phyloP scores from a whole-genome alignment of 1,284 basidiomycete genomes.

The Rhodotorula sp. region DNA sequence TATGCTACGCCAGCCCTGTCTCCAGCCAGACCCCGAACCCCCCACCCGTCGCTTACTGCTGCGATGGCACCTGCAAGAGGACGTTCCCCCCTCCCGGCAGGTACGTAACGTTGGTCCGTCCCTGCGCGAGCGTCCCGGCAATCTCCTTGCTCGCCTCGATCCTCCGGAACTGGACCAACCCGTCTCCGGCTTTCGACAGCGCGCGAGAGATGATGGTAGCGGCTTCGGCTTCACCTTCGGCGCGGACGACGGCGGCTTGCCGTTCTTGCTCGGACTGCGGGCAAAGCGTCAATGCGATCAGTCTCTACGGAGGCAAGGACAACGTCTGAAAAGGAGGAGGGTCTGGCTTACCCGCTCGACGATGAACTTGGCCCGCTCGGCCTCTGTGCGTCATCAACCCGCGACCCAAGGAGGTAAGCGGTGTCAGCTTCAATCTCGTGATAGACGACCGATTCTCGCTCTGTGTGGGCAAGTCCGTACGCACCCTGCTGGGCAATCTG shows the following conservation, averaged over 20 bases:
- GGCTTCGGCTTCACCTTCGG: conserved; percentile 98
- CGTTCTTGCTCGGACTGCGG: conserved; percentile 95
- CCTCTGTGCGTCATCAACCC: conserved; percentile 59
- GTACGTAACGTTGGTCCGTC: conserved; percentile 52
- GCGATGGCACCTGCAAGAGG: conserved; percentile 23
- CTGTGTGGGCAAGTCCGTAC: conserved; percentile 20
- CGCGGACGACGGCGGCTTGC: conserved; percentile 94
- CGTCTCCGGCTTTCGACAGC: conserved; percentile 91
- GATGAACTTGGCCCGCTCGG: conserved; percentile 97
- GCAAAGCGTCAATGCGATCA: too few species aligned
- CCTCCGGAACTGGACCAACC: conserved; percentile 89
- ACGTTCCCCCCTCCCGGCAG: conserved; percentile 48
- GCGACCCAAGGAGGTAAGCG: conserved; percentile 43
- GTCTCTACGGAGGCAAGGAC: neutral
- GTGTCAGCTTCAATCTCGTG: neutral
- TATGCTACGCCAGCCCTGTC: too few species aligned
- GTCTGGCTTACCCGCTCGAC: conserved; percentile 76
- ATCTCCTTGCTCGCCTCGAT: conserved; percentile 99
- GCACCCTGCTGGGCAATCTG: conserved; percentile 91
- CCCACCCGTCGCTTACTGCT: conserved; percentile 17
- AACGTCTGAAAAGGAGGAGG: conserved; percentile 4
- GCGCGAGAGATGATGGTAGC: conserved; percentile 88
- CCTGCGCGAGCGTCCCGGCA: conserved; percentile 54
- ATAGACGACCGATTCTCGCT: neutral
- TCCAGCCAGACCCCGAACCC: too few species aligned